Evolutionary conservation across 2,329 filamentous ascomycete genomes (phyloP), one percentile per base, ranked within the genome.

Genomic region (Colletotrichum tamarilloi): DNA sequence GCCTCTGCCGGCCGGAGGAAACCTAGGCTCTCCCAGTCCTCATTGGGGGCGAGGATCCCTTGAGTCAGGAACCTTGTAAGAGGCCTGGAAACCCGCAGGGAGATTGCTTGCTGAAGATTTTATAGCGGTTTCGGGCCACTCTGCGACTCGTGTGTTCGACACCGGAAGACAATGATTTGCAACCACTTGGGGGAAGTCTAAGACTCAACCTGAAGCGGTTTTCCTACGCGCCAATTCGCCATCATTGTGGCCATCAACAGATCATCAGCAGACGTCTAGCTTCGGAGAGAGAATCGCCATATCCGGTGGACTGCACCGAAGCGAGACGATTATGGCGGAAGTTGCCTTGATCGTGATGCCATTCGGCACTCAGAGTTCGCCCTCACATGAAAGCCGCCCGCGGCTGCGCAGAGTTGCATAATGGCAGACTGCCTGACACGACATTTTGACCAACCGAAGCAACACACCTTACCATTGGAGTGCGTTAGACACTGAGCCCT

Each of bases 271-370:
- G 58, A 59, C 16, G 65, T 28, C 24, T 52, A 56, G 58, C 58
- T 58, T 55, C 58, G 35, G 63, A 26, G 49, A 35, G 42, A 55
- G 24, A 28, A 38, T 56, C 22, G 59, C 42, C 28, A 49, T 57
- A 62, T 68, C 26, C n/a, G n/a, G 57, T 56, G 52, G 58, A 55
- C 35, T 62, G 59, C 65, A 53, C 69, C 69, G 69, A 72, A 60
- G 58, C 30, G 58, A 63, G 53, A 55, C 30, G 59, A 69, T 22
- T 26, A 72, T 35, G 35, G 53, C 32, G 62, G 32, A 57, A 30
- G 35, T 46, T 24, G 55, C 38, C 62, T 56, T 24, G 30, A 26
- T 32, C 16, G n/a, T n/a, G 46, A 42, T 35, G 60, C 16, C 55
- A 60, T 32, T 65, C 70, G 46, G 64, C 69, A 28, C 19, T 52